Evolutionary conservation across 768 basidiomycete species (phyloP).

Genomic region (Tubosaeta sp.): DNA sequence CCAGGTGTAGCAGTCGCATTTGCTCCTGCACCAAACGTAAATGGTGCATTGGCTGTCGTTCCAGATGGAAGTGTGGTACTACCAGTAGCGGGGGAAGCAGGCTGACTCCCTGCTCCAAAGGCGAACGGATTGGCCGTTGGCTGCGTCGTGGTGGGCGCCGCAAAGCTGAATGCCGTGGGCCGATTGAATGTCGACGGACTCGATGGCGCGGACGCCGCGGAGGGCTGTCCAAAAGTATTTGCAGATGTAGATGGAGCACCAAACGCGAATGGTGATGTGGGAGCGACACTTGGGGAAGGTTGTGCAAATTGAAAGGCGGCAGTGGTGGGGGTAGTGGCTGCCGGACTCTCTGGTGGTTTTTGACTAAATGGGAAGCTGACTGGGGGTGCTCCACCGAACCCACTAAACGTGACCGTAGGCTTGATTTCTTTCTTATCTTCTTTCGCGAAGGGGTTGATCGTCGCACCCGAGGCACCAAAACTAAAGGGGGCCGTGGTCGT

Average conservation of each 20-base stretch:
- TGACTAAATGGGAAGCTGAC: constrained; percentile 48
- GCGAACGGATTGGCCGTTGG: constrained; percentile 36
- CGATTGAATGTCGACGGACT: constrained; percentile 59
- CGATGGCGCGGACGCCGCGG: constrained; percentile 45
- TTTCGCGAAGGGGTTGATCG: constrained; percentile 47
- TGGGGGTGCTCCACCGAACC: constrained; percentile 44
- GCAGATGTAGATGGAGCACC: constrained; percentile 35
- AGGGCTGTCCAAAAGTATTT: constrained; percentile 41
- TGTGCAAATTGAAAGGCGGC: constrained; percentile 48
- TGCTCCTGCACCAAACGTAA: constrained; percentile 36
- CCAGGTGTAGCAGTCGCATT: constrained; percentile 35
- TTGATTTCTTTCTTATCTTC: constrained; percentile 45
- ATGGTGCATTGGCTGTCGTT: constrained; percentile 26
- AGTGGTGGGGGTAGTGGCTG: constrained; percentile 34
- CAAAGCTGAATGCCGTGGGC: constrained; percentile 44
- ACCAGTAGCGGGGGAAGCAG: constrained; percentile 51
- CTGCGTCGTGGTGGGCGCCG: constrained; percentile 35
- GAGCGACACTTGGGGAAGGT: constrained; percentile 33
- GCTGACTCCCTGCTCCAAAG: constrained; percentile 52
- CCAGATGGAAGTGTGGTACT: constrained; percentile 29
- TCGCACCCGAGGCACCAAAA: constrained; percentile 27
- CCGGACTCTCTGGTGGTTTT: constrained; percentile 35
- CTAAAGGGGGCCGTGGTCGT: constrained; percentile 31
- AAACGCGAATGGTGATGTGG: constrained; percentile 44
- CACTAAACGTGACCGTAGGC: constrained; percentile 38